A percentile compares a stretch with the other conserved stretches of the same genome.
phyloP scores from a whole-genome alignment of 805 yeast genomes.

The Candida endomychidarum region DNA sequence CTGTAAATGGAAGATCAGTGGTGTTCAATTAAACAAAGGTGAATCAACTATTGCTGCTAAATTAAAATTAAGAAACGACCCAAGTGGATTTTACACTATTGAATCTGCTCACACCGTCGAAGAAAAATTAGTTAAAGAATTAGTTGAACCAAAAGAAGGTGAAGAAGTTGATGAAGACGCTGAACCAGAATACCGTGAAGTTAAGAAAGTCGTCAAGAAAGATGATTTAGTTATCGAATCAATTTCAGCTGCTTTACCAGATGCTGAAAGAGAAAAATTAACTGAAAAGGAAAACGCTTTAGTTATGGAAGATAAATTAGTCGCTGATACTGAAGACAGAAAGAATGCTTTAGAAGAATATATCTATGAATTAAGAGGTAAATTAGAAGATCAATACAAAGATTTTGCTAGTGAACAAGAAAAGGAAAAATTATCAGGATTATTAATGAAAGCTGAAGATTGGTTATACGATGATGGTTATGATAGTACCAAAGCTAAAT shows the following conservation, averaged over 20 bases:
- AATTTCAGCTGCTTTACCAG: slow-evolving; percentile 63
- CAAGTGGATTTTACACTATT: slow-evolving; percentile 90
- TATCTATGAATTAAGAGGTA: slow-evolving; percentile 95
- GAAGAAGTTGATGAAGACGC: slow-evolving; percentile 60
- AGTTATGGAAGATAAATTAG: slow-evolving; percentile 90
- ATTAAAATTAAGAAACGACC: slow-evolving; percentile 94
- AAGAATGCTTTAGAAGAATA: slow-evolving; percentile 98
- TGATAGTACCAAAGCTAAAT: slow-evolving; percentile 93
- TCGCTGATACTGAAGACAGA: slow-evolving; percentile 97
- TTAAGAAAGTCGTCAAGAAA: slow-evolving; percentile 92
- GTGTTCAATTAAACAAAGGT: slow-evolving; percentile 78
- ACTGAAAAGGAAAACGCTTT: slow-evolving; percentile 84
- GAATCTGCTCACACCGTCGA: slow-evolving; percentile 95
- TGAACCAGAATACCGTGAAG: slow-evolving; percentile 84
- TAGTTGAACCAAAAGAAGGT: slow-evolving; percentile 57
- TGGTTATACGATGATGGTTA: slow-evolving; percentile 98
- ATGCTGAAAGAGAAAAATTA: slow-evolving; percentile 52
- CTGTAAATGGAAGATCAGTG: slow-evolving; percentile 84
- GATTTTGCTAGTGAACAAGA: slow-evolving; percentile 89
- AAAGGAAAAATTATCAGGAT: slow-evolving; percentile 71
- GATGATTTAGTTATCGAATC: slow-evolving; percentile 66
- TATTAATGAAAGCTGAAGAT: slow-evolving; percentile 87
- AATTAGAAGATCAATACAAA: slow-evolving; percentile 87
- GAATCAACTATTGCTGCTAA: slow-evolving; percentile 79
- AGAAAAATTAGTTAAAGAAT: slow-evolving; percentile 87